A percentile compares a stretch with the other conserved stretches of the same genome.
Evolutionary conservation across 2,329 filamentous ascomycete species (phyloP).

Genomic region (Hymenoscyphus linearis): DNA sequence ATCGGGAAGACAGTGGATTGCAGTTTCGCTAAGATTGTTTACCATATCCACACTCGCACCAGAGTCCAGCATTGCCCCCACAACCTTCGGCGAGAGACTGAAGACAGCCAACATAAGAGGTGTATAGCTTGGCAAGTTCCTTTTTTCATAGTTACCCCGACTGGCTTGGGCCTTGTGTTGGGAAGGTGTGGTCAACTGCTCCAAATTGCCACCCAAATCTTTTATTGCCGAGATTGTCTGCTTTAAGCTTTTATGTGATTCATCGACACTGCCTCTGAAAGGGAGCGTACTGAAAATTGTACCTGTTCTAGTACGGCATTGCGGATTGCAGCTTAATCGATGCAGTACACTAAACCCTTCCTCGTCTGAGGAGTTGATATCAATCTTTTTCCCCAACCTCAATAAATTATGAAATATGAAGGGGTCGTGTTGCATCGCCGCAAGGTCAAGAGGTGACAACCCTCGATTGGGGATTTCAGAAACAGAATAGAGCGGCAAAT

Average conservation of each 20-base stretch:
- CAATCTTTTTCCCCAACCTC: not conserved
- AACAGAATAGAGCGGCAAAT: not conserved
- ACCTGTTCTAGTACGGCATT: not conserved
- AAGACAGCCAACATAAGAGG: not conserved
- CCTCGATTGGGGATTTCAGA: not conserved
- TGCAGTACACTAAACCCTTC: not conserved
- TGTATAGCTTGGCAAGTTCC: not conserved
- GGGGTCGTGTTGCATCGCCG: not conserved
- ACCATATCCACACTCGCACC: not conserved
- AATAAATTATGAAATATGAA: not conserved
- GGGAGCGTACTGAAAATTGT: not conserved
- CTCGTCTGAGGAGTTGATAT: not conserved
- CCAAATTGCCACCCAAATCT: not conserved
- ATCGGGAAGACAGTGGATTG: not conserved
- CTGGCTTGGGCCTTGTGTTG: not conserved
- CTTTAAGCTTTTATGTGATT: not conserved
- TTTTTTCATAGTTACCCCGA: not conserved
- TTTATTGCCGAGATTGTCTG: not conserved
- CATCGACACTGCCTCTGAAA: not conserved
- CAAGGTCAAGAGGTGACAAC: not conserved
- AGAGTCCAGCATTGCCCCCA: not conserved
- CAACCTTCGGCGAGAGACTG: not conserved
- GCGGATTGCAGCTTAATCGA: not conserved
- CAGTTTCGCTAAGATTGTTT: not conserved
- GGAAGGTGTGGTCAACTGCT: not conserved